Evolutionary conservation across 2,329 filamentous ascomycete species (phyloP).

Genomic region (Pestalotiopsis sp.): DNA sequence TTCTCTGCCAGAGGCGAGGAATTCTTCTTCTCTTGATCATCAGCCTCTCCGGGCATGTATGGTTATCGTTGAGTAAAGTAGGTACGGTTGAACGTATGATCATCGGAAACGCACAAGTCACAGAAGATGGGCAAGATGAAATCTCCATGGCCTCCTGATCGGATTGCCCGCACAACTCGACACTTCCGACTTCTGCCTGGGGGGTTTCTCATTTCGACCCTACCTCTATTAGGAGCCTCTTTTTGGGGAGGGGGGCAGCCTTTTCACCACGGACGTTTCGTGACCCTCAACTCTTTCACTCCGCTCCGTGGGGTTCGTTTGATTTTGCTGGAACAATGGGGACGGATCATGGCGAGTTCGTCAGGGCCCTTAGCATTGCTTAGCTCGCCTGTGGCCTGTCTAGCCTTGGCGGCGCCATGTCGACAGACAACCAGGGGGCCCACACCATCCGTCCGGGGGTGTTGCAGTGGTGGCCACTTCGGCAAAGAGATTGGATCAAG

Average conservation of each 20-base stretch:
- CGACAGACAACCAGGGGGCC: not conserved
- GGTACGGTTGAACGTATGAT: not conserved
- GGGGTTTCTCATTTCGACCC: not conserved
- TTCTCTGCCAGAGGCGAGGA: conserved; percentile 1
- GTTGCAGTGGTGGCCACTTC: conserved; percentile 6
- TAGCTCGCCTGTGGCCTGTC: conserved; percentile 3
- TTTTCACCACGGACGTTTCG: conserved; percentile 6
- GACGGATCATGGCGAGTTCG: conserved; percentile 1
- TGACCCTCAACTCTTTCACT: not conserved
- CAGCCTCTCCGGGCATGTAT: not conserved
- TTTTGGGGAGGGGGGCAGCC: not conserved
- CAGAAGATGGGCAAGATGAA: not conserved
- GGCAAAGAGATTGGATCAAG: conserved; percentile 17
- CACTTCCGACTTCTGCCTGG: not conserved
- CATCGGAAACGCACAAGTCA: not conserved
- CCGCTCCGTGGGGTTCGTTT: conserved; percentile 13
- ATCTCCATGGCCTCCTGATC: not conserved
- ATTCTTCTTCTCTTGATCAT: not conserved
- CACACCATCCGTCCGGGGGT: conserved; percentile 13
- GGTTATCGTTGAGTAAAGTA: not conserved
- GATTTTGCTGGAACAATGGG: conserved; percentile 15
- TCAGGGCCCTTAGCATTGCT: conserved; percentile 1
- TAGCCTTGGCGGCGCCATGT: conserved; percentile 14
- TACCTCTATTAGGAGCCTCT: not conserved
- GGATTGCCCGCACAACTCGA: not conserved